Percentiles rank a stretch among this genome's conserved stretches.
These are phyloP conservation scores for Cynanchum wilfordii DNA, from an alignment of 257 asterid species.

Conservation along the genomic window DNA sequence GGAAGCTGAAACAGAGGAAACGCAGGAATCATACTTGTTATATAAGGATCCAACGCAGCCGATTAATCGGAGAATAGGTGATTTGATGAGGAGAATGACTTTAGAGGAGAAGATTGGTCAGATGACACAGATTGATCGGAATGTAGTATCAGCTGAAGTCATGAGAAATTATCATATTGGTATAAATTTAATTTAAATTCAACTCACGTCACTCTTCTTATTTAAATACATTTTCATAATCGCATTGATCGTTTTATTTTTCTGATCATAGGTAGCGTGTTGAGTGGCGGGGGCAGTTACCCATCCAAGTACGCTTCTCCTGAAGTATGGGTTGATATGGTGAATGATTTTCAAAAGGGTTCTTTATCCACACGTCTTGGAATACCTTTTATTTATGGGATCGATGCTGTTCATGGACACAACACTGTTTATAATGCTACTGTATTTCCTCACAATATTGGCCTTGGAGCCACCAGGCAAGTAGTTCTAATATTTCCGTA, in stretches of 20 bases:
- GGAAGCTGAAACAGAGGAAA: slow-evolving; percentile 7
- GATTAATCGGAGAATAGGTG: slow-evolving; percentile 29
- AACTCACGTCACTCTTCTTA: too few species aligned
- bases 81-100: slow-evolving; percentile 48
- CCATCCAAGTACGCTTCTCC: slow-evolving; percentile 33
- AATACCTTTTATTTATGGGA: slow-evolving; percentile 36
- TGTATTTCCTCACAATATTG: slow-evolving; percentile 38
- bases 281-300: slow-evolving; percentile 34
- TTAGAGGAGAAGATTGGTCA: slow-evolving; percentile 62
- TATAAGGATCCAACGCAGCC: slow-evolving; percentile 62
- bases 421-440: slow-evolving; percentile 32
- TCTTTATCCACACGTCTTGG: slow-evolving; percentile 41
- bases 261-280: slow-evolving; percentile 26
- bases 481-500: slow-evolving; percentile 1
- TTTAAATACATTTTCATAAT: too few species aligned
- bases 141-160: slow-evolving; percentile 43
- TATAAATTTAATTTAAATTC: not conserved
- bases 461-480: slow-evolving; percentile 48
- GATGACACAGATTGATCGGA: slow-evolving; percentile 65
- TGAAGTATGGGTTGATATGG: slow-evolving; percentile 35
- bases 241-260: not conserved
- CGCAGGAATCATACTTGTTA: slow-evolving; percentile 12
- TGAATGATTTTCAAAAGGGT: slow-evolving; percentile 33
- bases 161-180: slow-evolving; percentile 48
- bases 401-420: slow-evolving; percentile 42